Evolutionary conservation across 2,329 filamentous ascomycete species (phyloP).

Genomic region (Monosporascus ibericus): DNA sequence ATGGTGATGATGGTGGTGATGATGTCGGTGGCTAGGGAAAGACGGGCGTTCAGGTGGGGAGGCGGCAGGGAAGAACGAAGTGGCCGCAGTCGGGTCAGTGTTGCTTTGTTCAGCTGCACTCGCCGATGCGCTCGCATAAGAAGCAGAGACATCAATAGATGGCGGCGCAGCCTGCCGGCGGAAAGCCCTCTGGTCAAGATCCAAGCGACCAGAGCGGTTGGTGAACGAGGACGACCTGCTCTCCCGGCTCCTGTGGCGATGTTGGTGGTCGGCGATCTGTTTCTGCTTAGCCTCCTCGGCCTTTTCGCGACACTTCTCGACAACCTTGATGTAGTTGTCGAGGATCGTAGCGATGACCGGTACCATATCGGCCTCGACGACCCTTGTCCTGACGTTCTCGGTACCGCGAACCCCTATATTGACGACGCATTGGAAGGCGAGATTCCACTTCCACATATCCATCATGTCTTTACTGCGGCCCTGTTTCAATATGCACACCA

Average conservation of each 20-base stretch:
- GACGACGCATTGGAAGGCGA: conserved; percentile 97
- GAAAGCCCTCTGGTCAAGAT: conserved; percentile 55
- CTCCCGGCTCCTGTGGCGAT: conserved; percentile 42
- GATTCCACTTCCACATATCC: conserved; percentile 99
- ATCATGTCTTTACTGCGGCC: conserved; percentile 96
- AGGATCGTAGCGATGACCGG: conserved; percentile 97
- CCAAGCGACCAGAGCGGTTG: conserved; percentile 45
- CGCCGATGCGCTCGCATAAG: conserved; percentile 40
- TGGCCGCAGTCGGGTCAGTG: conserved; percentile 54
- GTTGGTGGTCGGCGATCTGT: conserved; percentile 47
- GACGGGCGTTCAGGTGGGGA: conserved; percentile 67
- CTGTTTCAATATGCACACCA: conserved; percentile 97
- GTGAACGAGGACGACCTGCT: conserved; percentile 48
- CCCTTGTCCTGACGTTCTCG: conserved; percentile 85
- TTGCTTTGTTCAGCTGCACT: conserved; percentile 32
- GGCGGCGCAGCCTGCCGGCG: conserved; percentile 79
- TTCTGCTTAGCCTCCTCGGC: conserved; percentile 77
- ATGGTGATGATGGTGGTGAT: conserved; percentile 43
- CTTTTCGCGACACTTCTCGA: conserved; percentile 85
- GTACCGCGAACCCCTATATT: conserved; percentile 97
- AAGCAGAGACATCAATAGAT: conserved; percentile 67
- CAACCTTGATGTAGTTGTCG: conserved; percentile 95
- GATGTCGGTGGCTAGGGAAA: conserved; percentile 46
- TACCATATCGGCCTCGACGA: conserved; percentile 98
- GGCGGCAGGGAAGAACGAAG: conserved; percentile 56